Conservation (phyloP, 2,329 filamentous ascomycete species). For the Hymenoscyphus infarciens region DNA sequence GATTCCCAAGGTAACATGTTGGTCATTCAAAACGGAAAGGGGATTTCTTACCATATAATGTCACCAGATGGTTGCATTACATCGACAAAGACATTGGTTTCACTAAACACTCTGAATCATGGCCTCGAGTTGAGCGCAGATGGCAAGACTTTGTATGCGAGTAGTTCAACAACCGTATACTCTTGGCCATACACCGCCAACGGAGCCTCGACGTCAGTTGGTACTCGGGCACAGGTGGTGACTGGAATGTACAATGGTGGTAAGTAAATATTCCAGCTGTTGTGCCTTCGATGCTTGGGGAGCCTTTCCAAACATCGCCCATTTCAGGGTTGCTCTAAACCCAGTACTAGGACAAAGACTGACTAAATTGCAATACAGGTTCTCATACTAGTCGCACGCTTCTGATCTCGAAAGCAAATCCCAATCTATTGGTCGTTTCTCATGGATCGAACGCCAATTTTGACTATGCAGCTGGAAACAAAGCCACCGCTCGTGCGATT, state of each 20-base stretch:
- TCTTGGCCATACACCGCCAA: constrained; percentile 15
- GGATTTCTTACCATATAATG: constrained; percentile 15
- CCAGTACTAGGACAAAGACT: not conserved
- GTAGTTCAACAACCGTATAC: constrained; percentile 21
- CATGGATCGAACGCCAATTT: constrained; percentile 23
- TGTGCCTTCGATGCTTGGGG: not conserved
- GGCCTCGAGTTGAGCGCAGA: constrained; percentile 16
- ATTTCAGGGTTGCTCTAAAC: not conserved
- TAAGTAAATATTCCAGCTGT: not conserved
- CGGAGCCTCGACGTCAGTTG: constrained; percentile 3
- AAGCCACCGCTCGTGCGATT: constrained; percentile 18
- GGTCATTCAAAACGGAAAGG: constrained; percentile 17
- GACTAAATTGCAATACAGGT: not conserved
- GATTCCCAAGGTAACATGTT: constrained; percentile 18
- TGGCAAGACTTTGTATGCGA: constrained; percentile 23
- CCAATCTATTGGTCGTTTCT: constrained; percentile 22
- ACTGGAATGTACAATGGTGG: constrained; percentile 13
- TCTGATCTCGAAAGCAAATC: constrained; percentile 14
- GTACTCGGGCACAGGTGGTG: constrained; percentile 6
- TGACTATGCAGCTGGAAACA: constrained; percentile 16
- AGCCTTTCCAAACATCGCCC: too few relatives aligned
- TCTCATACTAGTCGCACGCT: constrained; percentile 20
- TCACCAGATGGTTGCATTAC: constrained; percentile 14
- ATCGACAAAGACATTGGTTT: constrained; percentile 15
- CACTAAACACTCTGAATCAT: constrained; percentile 16